Base-by-base conservation (phyloP, 495 filamentous ascomycete genomes). In the Arthonia radiata region DNA sequence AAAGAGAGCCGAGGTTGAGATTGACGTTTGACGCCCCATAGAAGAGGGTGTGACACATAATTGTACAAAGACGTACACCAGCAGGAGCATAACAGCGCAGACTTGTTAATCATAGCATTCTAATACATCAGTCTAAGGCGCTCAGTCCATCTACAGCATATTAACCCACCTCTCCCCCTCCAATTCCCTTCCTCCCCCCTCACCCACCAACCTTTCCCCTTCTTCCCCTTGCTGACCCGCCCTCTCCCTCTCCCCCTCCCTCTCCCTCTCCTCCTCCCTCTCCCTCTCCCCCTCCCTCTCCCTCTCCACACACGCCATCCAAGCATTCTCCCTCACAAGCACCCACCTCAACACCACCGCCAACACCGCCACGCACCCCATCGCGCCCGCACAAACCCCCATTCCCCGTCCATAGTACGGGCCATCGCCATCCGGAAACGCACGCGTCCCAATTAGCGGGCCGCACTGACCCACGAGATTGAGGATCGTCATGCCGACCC, bases 391-490 rank as follows among this genome's bases (percentile, higher is more conserved):
- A 37, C 14, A 42, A 37, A 21, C 27, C 28, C 15, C 1, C 62
- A 66, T 67, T 1, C 67, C 67, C 16, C 39, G 50, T 4, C 67
- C 48, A 42, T 64, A 72, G 43, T 52, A 65, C 17, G 67, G 67
- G 15, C 49, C 48, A 26, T 70, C 61, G 5, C 33, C 43, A 16
- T 52, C 44, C 0, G 67, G 67, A 35, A 69, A 73, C 13, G 71
- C 36, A 26, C 63, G 47, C 11, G 63, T 67, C 0, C 67, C 67
- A 0, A 73, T 39, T 8, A 73, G 41, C 2, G 67, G 67, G 0
- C 67, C 67, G 30, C 63, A 59, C 33, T 73, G 67, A 0, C 67
- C 66, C 15, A 70, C 55, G 14, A 64, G 33, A 31, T 70, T 67
- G 7, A 71, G 34, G 16, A 70, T 48, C 7, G 56, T 55, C 15